phyloP scores from a whole-genome alignment of 2,329 filamentous ascomycete species.

The Fusarium algeriense region DNA sequence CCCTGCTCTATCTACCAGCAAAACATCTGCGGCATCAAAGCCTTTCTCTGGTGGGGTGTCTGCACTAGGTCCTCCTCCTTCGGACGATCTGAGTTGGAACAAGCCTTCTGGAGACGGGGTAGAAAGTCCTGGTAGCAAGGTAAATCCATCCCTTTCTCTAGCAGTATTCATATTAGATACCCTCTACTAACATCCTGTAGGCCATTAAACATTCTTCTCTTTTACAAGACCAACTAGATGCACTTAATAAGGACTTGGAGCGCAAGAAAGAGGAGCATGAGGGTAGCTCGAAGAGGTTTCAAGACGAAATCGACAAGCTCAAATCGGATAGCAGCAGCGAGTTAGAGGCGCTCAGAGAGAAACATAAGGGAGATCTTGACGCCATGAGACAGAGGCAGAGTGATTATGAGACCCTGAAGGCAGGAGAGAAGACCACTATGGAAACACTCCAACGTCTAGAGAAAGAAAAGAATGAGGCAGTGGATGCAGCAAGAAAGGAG shows the following conservation, averaged over 20 bases:
- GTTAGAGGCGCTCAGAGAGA: not conserved
- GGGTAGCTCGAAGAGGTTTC: not conserved
- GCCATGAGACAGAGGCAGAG: no score
- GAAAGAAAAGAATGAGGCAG: not conserved
- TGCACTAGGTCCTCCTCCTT: not conserved
- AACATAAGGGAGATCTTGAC: not conserved
- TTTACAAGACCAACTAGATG: not conserved
- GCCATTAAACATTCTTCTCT: not conserved
- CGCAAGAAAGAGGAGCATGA: not conserved
- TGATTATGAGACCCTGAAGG: not conserved
- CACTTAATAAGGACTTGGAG: not conserved
- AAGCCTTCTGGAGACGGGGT: no score
- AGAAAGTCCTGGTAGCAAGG: no score
- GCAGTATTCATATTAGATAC: not conserved
- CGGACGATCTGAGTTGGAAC: not conserved
- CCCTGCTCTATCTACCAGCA: not conserved
- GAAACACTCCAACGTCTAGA: not conserved
- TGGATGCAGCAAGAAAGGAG: not conserved
- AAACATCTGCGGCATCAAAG: not conserved
- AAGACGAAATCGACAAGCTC: not conserved
- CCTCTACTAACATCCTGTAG: not conserved
- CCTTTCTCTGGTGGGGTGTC: not conserved
- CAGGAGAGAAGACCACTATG: not conserved
- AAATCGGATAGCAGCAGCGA: not conserved
- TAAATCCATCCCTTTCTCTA: no score